These are phyloP conservation scores for Trametes elegans DNA, from an alignment of 768 basidiomycete genomes.

Conservation along the genomic window DNA sequence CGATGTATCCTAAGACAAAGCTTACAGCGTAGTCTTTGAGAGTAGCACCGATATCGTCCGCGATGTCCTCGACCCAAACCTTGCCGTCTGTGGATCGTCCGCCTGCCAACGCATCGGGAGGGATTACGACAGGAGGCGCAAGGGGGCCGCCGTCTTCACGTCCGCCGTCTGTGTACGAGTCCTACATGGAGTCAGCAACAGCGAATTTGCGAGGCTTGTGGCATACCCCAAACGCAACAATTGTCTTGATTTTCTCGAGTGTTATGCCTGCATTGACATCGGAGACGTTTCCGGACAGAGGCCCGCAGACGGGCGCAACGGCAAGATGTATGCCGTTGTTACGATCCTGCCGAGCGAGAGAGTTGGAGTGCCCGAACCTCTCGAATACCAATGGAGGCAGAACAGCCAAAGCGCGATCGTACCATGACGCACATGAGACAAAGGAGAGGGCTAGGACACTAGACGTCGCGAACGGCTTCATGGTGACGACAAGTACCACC, in stretches of 20 bases:
- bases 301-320: slow-evolving; percentile 44
- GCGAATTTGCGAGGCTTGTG: background rate
- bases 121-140: slow-evolving; percentile 38
- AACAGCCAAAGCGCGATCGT: background rate
- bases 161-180: slow-evolving; percentile 52
- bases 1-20: background rate
- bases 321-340: slow-evolving; percentile 40
- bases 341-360: background rate
- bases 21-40: slow-evolving; percentile 51
- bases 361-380: background rate
- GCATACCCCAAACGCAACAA: slow-evolving; percentile 52
- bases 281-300: slow-evolving; percentile 37
- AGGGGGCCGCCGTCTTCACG: slow-evolving; percentile 44
- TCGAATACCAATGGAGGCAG: background rate
- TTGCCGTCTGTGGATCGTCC: slow-evolving; percentile 50
- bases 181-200: slow-evolving; percentile 24
- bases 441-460: background rate
- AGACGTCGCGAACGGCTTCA: background rate
- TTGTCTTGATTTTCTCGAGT: slow-evolving; percentile 38
- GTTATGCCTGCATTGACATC: slow-evolving; percentile 50
- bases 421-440: background rate
- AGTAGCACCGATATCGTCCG: slow-evolving; percentile 36
- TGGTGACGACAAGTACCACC: background rate
- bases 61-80: slow-evolving; percentile 50
- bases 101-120: slow-evolving; percentile 47